Evolutionary conservation across 805 yeast species (phyloP), one percentile per base, ranked within the genome.

Genomic region (Brettanomyces bruxellensis): DNA sequence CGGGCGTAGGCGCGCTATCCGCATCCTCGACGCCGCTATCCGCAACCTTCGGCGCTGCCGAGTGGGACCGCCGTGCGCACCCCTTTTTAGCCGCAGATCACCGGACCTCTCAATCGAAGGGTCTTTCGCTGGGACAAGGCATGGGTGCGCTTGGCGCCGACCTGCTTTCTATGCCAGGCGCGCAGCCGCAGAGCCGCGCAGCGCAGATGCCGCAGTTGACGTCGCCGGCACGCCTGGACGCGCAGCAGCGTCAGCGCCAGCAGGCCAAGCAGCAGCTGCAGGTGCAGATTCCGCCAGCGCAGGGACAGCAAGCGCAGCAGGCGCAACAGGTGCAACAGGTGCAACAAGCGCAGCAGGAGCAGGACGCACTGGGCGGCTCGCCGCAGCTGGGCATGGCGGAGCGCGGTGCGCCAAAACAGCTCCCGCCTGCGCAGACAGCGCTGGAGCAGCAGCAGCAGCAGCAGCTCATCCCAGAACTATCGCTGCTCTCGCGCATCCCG

Each of bases 401-500:
- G 25, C 47, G 32, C 28, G 37, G n/a, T 8, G 39, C 39, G 24
- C 46, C 12, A 28, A 41, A 47, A 25, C 44, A 22, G n/a, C 43
- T 36, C 18, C 49, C 30, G 38, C 48, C 24, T 11, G 40, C 25
- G 36, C 42, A 35, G 41, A 22, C 13, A 13, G 41, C 39, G 2
- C 50, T 41, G 40, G 36, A 36, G 9, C 45, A 30, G 12, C 46
- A 40, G 14, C 40, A 39, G 4, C 47, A 44, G 39, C 60, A 51
- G 28, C 62, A 51, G 46, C 57, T 51, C 32, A 57, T 68, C 12
- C 81, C 81, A 0, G 93, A 85, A 59, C 69, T 85, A 51, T 81
- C 89, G 0, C 67, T 85, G 41, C 66, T 86, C 42, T 89, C 91
- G 0, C 68, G 88, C 52, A 89, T 86, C 30, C 95, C 93, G 12